Evolutionary conservation across 257 asterid genomes (phyloP).

Genomic region (Nyctanthes arbortristis): DNA sequence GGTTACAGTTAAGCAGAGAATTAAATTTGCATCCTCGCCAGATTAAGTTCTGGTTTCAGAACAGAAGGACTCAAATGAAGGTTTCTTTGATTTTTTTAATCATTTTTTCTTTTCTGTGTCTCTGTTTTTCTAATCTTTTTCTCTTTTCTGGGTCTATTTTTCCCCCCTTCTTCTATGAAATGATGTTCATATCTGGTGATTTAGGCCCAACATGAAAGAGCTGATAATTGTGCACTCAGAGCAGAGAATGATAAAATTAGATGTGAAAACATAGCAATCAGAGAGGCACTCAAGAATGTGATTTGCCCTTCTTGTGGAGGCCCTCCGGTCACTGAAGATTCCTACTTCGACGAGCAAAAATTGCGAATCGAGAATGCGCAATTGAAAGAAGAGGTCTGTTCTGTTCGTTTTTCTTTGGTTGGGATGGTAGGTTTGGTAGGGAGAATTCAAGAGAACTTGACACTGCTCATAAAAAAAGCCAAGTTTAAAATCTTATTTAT

Average conservation of each 20-base stretch:
- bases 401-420: not conserved
- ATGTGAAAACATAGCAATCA: slow-evolving; percentile 81
- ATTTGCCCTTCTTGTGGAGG: slow-evolving; percentile 95
- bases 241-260: slow-evolving; percentile 78
- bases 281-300: slow-evolving; percentile 79
- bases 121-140: too few species aligned
- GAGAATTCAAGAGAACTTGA: not conserved
- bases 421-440: not conserved
- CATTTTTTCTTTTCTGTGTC: too few species aligned
- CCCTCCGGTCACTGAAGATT: slow-evolving; percentile 77
- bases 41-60: slow-evolving; percentile 93
- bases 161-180: too few species aligned
- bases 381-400: slow-evolving; percentile 75
- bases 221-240: slow-evolving; percentile 71
- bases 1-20: slow-evolving; percentile 53
- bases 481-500: too few species aligned
- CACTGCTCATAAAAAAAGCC: too few species aligned
- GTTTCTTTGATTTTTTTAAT: slow-evolving; percentile 26
- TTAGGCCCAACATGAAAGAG: slow-evolving; percentile 90
- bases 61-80: slow-evolving; percentile 96
- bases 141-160: too few species aligned
- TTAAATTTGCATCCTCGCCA: slow-evolving; percentile 52
- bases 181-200: not conserved
- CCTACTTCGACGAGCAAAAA: slow-evolving; percentile 80
- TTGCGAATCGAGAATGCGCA: slow-evolving; percentile 71